Percentiles rank a stretch among this genome's conserved stretches.
Conservation (phyloP, 768 basidiomycete species). For the Mycena filopes region DNA sequence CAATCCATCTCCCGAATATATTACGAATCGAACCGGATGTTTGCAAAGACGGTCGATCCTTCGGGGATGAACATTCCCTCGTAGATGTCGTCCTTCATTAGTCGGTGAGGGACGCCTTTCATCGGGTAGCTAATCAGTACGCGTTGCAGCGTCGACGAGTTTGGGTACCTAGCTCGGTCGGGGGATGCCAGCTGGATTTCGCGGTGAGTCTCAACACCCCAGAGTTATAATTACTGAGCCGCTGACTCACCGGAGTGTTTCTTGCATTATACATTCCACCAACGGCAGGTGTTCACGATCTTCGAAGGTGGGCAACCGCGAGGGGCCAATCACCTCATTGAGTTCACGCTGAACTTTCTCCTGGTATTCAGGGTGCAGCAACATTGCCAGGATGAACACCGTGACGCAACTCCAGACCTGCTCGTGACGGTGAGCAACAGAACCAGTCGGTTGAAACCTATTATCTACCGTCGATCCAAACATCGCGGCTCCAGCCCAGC, state of each 20-base stretch:
- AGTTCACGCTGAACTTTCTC: conserved; percentile 44
- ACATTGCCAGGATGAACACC: conserved; percentile 45
- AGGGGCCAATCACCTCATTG: conserved; percentile 41
- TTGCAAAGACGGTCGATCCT: conserved; percentile 40
- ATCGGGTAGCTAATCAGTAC: neutral
- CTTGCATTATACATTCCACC: conserved; percentile 36
- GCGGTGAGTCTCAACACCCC: too few species aligned
- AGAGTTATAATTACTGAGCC: too few species aligned
- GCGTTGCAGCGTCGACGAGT: too few species aligned
- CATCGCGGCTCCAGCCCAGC: conserved; percentile 19
- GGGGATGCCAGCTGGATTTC: conserved; percentile 17
- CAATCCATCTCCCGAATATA: neutral
- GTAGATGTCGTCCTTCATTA: conserved; percentile 37
- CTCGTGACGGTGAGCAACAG: neutral
- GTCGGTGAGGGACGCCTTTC: conserved; percentile 41
- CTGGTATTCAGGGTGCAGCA: conserved; percentile 44
- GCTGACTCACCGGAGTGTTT: conserved; percentile 28
- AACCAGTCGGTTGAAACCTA: neutral
- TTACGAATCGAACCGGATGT: conserved; percentile 30
- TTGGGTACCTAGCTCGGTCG: conserved; percentile 3
- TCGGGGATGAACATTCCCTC: conserved; percentile 48
- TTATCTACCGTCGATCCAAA: conserved; percentile 14
- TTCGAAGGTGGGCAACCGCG: conserved; percentile 39
- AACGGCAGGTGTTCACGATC: conserved; percentile 40
- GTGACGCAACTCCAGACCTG: conserved; percentile 30